These are phyloP conservation scores for Claviceps cyperi DNA, from an alignment of 2,329 filamentous ascomycete genomes.

Conservation along the genomic window DNA sequence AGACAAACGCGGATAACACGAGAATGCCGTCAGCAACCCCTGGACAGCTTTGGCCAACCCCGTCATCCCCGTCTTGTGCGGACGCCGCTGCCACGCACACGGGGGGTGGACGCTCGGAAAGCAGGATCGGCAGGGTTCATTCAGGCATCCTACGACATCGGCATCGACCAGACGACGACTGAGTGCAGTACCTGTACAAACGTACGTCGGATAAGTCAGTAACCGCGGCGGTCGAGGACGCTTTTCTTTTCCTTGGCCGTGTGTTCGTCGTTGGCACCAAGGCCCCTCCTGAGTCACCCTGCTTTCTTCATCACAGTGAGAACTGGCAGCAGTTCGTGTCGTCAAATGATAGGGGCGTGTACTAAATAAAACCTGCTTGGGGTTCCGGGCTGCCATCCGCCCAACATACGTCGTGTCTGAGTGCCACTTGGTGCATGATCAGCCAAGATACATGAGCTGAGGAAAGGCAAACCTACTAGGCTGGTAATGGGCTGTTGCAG, in stretches of 20 bases:
- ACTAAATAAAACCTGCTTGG: constrained; percentile 1
- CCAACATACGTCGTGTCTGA: background rate
- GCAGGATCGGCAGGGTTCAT: background rate
- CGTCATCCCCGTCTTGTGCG: background rate
- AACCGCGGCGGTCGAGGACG: background rate
- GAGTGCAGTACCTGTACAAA: background rate
- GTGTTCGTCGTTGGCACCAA: background rate
- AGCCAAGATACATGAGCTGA: background rate
- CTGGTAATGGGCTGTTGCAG: background rate
- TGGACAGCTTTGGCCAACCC: constrained; percentile 4
- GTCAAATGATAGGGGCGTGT: background rate
- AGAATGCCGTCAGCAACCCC: constrained; percentile 7
- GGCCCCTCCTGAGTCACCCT: background rate
- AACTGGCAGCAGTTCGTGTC: background rate
- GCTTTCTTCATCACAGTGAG: background rate
- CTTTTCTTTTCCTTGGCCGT: background rate
- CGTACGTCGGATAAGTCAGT: background rate
- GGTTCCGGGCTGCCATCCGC: background rate
- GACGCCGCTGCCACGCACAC: background rate
- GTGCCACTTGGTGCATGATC: background rate
- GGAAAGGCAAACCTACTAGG: background rate
- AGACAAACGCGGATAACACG: constrained; percentile 6
- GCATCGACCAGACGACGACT: constrained; percentile 1
- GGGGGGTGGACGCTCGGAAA: background rate
- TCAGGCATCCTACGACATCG: background rate